These are phyloP conservation scores for Hibiscus tridactylites DNA, from an alignment of 345 rosid species.

Conservation along the genomic window DNA sequence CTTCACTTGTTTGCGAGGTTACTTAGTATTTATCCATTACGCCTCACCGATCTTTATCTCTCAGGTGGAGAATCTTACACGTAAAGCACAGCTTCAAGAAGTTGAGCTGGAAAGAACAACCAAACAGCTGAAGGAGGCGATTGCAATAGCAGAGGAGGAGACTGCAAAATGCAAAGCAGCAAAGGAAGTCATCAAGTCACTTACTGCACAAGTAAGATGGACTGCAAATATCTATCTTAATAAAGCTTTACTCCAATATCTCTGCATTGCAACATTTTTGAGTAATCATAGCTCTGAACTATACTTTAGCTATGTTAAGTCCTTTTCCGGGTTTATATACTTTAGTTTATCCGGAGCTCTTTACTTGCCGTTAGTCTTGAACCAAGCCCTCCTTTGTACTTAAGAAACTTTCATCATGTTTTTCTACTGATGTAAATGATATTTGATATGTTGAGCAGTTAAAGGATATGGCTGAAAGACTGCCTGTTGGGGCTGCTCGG, in stretches of 20 bases:
- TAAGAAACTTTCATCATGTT: neutral
- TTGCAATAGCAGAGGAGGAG: slow-evolving; percentile 81
- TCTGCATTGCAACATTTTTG: neutral
- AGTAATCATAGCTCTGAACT: neutral
- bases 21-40: slow-evolving; percentile 4
- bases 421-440: slow-evolving; percentile 18
- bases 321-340: neutral
- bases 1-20: slow-evolving; percentile 3
- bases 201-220: slow-evolving; percentile 83
- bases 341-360: neutral
- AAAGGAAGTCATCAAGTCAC: slow-evolving; percentile 97
- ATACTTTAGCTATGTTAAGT: neutral
- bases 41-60: slow-evolving; percentile 18
- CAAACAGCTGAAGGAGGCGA: slow-evolving; percentile 81
- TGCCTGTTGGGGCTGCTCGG: slow-evolving; percentile 54
- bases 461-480: slow-evolving; percentile 91
- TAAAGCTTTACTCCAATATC: neutral
- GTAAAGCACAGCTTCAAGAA: slow-evolving; percentile 81
- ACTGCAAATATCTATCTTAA: neutral
- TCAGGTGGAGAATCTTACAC: slow-evolving; percentile 83
- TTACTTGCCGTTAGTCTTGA: neutral
- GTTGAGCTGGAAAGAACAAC: slow-evolving; percentile 81
- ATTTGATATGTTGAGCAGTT: slow-evolving; percentile 32
- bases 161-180: slow-evolving; percentile 94
- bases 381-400: neutral